These are phyloP conservation scores for Lepiota brunneoincarnata DNA, from an alignment of 768 basidiomycete species.

Conservation along the genomic window DNA sequence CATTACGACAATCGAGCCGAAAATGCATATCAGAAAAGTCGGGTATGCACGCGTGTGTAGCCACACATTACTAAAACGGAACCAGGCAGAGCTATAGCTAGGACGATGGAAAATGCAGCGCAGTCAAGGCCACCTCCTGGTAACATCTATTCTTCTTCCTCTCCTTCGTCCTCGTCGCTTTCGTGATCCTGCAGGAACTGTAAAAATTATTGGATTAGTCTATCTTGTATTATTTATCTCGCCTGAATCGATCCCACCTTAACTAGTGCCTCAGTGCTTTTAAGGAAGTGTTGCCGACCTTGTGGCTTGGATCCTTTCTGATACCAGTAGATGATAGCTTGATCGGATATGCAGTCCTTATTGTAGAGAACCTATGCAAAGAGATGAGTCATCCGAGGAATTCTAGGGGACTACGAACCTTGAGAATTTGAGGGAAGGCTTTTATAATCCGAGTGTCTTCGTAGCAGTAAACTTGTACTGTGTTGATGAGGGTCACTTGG, in stretches of 20 bases:
- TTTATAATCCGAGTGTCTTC: constrained; percentile 95
- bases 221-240: constrained; percentile 7
- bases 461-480: constrained; percentile 94
- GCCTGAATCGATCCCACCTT: constrained; percentile 53
- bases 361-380: constrained; percentile 83
- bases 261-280: constrained; percentile 82
- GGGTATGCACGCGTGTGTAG: constrained; percentile 3
- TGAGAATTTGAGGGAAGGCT: constrained; percentile 92
- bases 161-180: constrained; percentile 66
- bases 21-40: background rate
- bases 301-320: constrained; percentile 96
- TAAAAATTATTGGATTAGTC: constrained; percentile 3
- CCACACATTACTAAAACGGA: background rate
- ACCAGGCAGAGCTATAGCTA: too few species aligned
- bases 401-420: constrained; percentile 44
- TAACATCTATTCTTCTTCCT: constrained; percentile 13
- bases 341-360: constrained; percentile 91
- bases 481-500: constrained; percentile 92
- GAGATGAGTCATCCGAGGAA: background rate
- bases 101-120: too few species aligned
- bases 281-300: constrained; percentile 93
- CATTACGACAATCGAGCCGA: background rate
- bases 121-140: too few species aligned
- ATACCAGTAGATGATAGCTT: constrained; percentile 97
- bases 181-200: constrained; percentile 90